phyloP scores from a whole-genome alignment of 2,329 filamentous ascomycete genomes.

The Acarospora socialis region DNA sequence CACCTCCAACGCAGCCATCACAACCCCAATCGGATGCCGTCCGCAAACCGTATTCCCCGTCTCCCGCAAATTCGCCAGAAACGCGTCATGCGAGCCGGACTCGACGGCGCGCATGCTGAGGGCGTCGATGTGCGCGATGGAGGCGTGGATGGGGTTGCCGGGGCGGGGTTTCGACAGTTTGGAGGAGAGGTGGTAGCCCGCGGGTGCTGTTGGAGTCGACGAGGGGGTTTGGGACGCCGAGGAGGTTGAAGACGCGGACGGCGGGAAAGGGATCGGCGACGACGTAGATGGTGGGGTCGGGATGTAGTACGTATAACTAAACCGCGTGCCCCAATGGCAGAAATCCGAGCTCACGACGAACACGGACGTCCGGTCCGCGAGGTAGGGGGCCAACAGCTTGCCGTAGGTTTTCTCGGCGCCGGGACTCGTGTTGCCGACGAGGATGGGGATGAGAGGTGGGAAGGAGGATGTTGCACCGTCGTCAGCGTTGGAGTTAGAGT shows the following conservation, averaged over 20 bases:
- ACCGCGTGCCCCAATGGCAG: slow-evolving; percentile 84
- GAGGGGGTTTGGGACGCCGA: slow-evolving; percentile 19
- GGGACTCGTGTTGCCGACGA: slow-evolving; percentile 62
- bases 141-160: slow-evolving; percentile 58
- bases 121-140: slow-evolving; percentile 66
- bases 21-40: slow-evolving; percentile 82
- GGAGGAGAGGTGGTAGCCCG: slow-evolving; percentile 22
- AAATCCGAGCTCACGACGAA: slow-evolving; percentile 94
- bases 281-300: slow-evolving; percentile 32
- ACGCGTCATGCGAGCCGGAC: slow-evolving; percentile 55
- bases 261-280: slow-evolving; percentile 28
- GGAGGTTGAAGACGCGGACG: slow-evolving; percentile 18
- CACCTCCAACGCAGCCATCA: slow-evolving; percentile 74
- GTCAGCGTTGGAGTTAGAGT: too few relatives aligned
- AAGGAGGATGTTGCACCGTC: slow-evolving; percentile 40
- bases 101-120: slow-evolving; percentile 75
- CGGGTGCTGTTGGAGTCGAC: slow-evolving; percentile 18
- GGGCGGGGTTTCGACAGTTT: slow-evolving; percentile 21
- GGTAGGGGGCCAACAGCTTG: slow-evolving; percentile 57
- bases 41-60: slow-evolving; percentile 92
- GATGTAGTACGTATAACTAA: slow-evolving; percentile 70
- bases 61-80: slow-evolving; percentile 51
- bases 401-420: slow-evolving; percentile 56
- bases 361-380: slow-evolving; percentile 56
- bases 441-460: slow-evolving; percentile 68